These are phyloP conservation scores for Xerocomus brunneocitrinus DNA, from an alignment of 768 basidiomycete species.

Conservation along the genomic window DNA sequence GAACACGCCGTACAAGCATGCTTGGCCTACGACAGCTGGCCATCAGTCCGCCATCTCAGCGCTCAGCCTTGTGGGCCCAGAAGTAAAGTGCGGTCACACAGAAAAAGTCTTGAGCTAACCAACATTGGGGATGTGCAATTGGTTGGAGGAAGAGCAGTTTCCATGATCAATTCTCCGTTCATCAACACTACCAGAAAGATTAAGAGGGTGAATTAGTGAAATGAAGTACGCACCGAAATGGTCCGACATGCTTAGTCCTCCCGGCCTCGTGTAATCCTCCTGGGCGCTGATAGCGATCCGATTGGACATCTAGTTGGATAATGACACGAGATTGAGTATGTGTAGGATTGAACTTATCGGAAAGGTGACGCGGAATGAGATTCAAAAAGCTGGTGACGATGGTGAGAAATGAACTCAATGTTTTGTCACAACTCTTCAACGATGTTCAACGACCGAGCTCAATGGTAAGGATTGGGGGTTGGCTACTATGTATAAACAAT, in stretches of 20 bases:
- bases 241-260: constrained; percentile 3
- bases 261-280: constrained; percentile 24
- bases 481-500: constrained; percentile 18
- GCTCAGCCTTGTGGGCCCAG: background rate
- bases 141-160: background rate
- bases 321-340: background rate
- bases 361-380: no score
- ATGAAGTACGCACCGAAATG: constrained; percentile 1
- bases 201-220: constrained; percentile 10
- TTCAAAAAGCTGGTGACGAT: no score
- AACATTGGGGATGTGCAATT: background rate
- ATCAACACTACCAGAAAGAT: background rate
- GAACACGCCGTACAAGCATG: constrained; percentile 15
- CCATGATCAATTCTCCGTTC: background rate
- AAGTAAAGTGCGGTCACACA: background rate
- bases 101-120: background rate
- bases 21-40: background rate
- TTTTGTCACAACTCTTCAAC: background rate
- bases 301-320: background rate
- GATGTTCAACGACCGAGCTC: no score
- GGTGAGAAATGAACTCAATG: background rate
- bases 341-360: background rate
- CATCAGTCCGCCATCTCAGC: background rate
- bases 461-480: no score
- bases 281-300: constrained; percentile 12